Evolutionary conservation across 768 basidiomycete genomes (phyloP), one percentile per base, ranked within the genome.

Genomic region (Phallus indusiatus): DNA sequence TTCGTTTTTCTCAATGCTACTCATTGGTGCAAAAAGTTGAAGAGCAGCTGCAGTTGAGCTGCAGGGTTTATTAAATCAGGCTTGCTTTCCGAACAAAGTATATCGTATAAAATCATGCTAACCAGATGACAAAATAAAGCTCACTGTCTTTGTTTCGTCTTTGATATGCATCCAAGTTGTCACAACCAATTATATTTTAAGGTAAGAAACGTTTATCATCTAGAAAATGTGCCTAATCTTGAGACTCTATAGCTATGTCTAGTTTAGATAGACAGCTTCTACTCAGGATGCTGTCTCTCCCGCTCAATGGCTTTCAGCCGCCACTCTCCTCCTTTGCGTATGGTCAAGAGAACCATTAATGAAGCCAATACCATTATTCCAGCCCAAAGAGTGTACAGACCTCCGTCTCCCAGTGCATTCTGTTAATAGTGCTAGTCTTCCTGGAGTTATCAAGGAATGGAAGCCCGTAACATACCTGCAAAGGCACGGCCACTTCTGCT

Each of bases 341-440:
- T 73, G 1, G 87, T 81, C 3, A 88, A 69, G n/a, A 86, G 62
- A 20, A 87, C 75, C 16, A 87, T 73, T 2, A 76, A 61, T 47
- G 81, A 82, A 42, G 76, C 77, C 33, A 83, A 48, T 1, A 78
- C 62, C 66, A 89, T 65, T 0, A 91, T 37, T 0, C 77, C 78
- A 0, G 76, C 74, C 72, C 81, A 86, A 1, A 89, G 74, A 0
- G 86, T 85, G 67, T 90, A 93, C 59, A 86, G 73, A 68, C 89
- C 77, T 67, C 90, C 90, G 65, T 93, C 90, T 0, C 90, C 91
- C 33, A 90, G 74, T 0, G 78, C 74, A 58, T 84, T 76, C 78
- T 89, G 63, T 5, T n/a, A n/a, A 42, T 0, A 62, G 48, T n/a
- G 17, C 50, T 16, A 55, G 48, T 24, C 11, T 5, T 42, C 12